These are phyloP conservation scores for Orbilia javanica DNA, from an alignment of 2,329 filamentous ascomycete species.

Conservation along the genomic window DNA sequence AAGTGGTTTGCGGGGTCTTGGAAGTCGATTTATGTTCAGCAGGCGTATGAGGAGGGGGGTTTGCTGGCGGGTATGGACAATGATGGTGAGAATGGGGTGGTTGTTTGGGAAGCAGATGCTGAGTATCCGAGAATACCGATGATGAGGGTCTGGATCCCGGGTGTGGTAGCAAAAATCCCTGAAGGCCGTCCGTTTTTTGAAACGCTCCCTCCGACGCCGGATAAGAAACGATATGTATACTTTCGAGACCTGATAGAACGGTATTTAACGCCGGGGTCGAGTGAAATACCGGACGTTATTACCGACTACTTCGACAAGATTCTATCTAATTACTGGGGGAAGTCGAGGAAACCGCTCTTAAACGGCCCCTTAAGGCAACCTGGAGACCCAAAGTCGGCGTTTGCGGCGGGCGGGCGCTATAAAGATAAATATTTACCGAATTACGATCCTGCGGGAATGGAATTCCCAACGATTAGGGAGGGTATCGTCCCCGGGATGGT, in stretches of 20 bases:
- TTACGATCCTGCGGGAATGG: not conserved
- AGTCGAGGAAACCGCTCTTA: not conserved
- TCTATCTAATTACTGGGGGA: not conserved
- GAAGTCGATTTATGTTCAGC: not conserved
- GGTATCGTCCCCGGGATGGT: not conserved
- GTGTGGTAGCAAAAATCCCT: not conserved
- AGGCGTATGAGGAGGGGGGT: constrained; percentile 1
- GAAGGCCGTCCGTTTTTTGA: not conserved
- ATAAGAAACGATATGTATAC: not conserved
- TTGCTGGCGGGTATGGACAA: not conserved
- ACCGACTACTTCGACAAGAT: not conserved
- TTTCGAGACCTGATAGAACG: constrained; percentile 13
- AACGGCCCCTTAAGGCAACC: not conserved
- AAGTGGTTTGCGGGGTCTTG: not conserved
- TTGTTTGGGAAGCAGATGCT: constrained; percentile 20
- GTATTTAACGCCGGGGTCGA: not conserved
- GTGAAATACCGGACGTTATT: not conserved
- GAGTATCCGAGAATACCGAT: not conserved
- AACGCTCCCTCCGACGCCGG: not conserved
- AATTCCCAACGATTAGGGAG: not conserved
- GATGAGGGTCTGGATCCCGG: not conserved
- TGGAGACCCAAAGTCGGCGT: not conserved
- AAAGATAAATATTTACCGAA: not conserved
- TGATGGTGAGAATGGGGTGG: not conserved
- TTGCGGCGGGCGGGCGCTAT: not conserved